phyloP scores from a whole-genome alignment of 2,329 filamentous ascomycete genomes.

The Fusarium aywerte region DNA sequence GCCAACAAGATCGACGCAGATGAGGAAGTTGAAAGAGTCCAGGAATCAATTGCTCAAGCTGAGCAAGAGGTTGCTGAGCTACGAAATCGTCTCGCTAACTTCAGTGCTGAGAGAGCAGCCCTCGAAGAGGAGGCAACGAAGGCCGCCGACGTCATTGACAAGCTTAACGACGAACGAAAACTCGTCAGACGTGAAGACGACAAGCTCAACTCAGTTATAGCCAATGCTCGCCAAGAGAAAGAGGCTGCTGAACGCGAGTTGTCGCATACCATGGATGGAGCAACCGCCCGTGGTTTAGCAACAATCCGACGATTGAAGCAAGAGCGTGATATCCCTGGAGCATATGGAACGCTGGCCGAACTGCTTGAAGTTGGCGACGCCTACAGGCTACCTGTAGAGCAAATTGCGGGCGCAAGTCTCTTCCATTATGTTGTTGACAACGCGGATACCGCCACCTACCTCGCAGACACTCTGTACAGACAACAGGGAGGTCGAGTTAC shows the following conservation, averaged over 20 bases:
- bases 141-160: constrained; percentile 82
- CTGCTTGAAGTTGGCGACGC: constrained; percentile 86
- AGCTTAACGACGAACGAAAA: constrained; percentile 86
- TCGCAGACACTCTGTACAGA: constrained; percentile 82
- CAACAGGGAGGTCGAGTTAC: constrained; percentile 88
- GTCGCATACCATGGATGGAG: constrained; percentile 87
- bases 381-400: constrained; percentile 90
- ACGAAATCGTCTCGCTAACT: constrained; percentile 79
- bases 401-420: constrained; percentile 89
- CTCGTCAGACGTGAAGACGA: constrained; percentile 89
- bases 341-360: constrained; percentile 92
- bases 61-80: constrained; percentile 78
- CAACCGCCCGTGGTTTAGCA: constrained; percentile 87
- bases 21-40: constrained; percentile 81
- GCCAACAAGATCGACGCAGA: constrained; percentile 85
- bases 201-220: constrained; percentile 80
- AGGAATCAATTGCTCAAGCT: constrained; percentile 75
- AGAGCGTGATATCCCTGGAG: constrained; percentile 82
- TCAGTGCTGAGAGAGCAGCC: constrained; percentile 77
- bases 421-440: constrained; percentile 98
- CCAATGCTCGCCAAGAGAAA: constrained; percentile 79
- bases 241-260: constrained; percentile 81
- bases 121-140: constrained; percentile 79
- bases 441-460: constrained; percentile 83
- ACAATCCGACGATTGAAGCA: constrained; percentile 85